Evolutionary conservation across 2,329 filamentous ascomycete species (phyloP), one percentile per base, ranked within the genome.

Genomic region (Ophiosphaerella herpotricha): DNA sequence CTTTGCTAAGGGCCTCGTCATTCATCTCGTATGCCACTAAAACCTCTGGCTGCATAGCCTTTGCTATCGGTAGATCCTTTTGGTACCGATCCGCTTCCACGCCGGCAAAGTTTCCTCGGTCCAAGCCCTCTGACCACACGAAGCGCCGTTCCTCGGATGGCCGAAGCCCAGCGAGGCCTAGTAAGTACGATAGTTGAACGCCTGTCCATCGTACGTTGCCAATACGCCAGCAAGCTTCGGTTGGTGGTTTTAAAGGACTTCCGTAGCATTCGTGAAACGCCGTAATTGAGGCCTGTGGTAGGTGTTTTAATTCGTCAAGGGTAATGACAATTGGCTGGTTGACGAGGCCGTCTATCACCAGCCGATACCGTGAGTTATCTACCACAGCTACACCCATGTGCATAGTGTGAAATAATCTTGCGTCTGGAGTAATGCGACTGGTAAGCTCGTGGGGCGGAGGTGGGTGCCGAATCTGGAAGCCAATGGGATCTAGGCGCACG

Each of bases 241-340:
- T 61, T 0, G 69, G 61, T 8, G 69, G 65, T 12, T 58, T 60
- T 1, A 73, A 38, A 0, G 71, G 71, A 36, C 66, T 71, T 9
- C 71, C 70, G 40, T 68, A 74, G 54, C 71, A 74, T 51, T 74
- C 71, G 41, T 74, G 70, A 38, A 71, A 66, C 3, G 70, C 54
- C 4, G 64, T 70, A 5, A 74, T 44, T 5, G 49, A 60, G 7
- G 46, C 52, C 7, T 45, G 44, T 0, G 69, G 68, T 7, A 74
- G 49, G 3, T 46, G 32, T 24, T 55, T 55, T 8, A 74, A 48
- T 38, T 67, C 55, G 1, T 45, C n/a, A 7, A 70, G 60, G 9
- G 55, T 64, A 5, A 73, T 42, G 5, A 58, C 46, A 45, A 68
- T 67, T 0, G 68, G 67, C 1, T 46, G 41, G 7, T 61, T 37